Conservation (phyloP, 495 filamentous ascomycete species). For the Hypoxylon rickii region DNA sequence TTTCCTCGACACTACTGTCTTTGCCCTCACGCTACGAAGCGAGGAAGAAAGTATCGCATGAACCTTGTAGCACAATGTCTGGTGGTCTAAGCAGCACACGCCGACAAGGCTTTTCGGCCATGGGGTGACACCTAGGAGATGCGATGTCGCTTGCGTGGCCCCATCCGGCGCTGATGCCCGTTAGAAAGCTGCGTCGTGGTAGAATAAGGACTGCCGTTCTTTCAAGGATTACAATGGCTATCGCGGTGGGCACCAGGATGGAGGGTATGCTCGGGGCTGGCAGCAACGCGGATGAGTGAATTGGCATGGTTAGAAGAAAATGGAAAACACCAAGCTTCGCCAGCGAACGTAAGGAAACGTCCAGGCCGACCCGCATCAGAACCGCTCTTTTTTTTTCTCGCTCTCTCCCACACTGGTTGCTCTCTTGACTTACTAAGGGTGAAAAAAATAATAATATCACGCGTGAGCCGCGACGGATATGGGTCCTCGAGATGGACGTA, state of each 20-base stretch:
- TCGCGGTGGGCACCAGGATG: constrained; percentile 21
- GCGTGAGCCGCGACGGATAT: background rate
- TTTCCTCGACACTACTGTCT: background rate
- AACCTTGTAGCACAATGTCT: constrained; percentile 7
- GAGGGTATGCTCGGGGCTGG: constrained; percentile 22
- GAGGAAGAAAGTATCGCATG: constrained; percentile 14
- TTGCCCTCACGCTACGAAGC: constrained; percentile 9
- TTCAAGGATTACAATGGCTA: constrained; percentile 13
- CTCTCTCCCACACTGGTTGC: constrained; percentile 1
- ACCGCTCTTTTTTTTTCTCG: too few species aligned
- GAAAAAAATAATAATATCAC: background rate
- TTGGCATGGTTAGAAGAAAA: constrained; percentile 4
- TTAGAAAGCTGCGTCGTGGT: constrained; percentile 15
- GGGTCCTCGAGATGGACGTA: background rate
- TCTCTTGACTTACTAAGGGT: constrained; percentile 1
- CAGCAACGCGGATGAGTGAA: constrained; percentile 1
- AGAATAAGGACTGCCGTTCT: constrained; percentile 11
- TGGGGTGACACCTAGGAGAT: constrained; percentile 19
- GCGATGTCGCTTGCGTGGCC: constrained; percentile 1
- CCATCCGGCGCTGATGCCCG: constrained; percentile 19
- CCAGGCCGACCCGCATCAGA: constrained; percentile 10
- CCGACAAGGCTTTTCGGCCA: constrained; percentile 9
- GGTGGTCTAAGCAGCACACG: constrained; percentile 5
- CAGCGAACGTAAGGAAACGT: too few species aligned
- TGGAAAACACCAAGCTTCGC: background rate